Evolutionary conservation across 139 green algal genomes (phyloP).

Genomic region (Chlorella sp.): DNA sequence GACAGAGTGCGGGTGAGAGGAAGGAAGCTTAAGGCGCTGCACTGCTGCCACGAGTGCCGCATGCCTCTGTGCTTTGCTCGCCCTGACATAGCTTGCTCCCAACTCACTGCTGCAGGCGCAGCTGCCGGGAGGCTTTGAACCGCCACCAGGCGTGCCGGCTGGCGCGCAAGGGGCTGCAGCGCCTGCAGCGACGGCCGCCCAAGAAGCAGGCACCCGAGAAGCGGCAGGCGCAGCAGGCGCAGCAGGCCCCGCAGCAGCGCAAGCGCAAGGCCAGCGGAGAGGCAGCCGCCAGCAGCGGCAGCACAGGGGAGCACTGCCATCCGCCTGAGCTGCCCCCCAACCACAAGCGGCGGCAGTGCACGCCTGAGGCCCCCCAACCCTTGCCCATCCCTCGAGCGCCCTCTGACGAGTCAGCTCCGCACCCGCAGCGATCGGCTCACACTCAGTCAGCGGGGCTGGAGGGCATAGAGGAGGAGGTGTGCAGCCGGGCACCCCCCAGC

Average conservation of each 20-base stretch:
- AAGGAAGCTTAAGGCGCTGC: background rate
- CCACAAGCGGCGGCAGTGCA: too few species aligned
- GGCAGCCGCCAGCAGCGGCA: too few species aligned
- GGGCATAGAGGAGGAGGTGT: too few species aligned
- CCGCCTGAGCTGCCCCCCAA: too few species aligned
- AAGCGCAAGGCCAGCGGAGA: too few species aligned
- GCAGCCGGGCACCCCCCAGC: too few species aligned
- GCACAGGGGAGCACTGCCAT: too few species aligned
- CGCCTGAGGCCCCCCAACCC: too few species aligned
- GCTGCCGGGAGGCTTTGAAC: background rate
- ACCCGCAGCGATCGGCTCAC: too few species aligned
- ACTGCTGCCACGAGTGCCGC: background rate
- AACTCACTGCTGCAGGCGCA: background rate
- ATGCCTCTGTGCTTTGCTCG: background rate
- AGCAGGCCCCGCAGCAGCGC: background rate
- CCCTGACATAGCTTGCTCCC: background rate
- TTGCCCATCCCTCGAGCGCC: too few species aligned
- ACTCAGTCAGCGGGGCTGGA: too few species aligned
- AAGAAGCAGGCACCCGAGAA: background rate
- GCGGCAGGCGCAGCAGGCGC: background rate
- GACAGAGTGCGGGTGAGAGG: background rate
- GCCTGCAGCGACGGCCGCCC: background rate
- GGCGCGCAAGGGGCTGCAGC: background rate
- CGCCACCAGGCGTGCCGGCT: slow-evolving; percentile 6
- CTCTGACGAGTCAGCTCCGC: too few species aligned